Base-by-base conservation (phyloP, 2,329 filamentous ascomycete species). In the Sclerotinia trifoliorum region DNA sequence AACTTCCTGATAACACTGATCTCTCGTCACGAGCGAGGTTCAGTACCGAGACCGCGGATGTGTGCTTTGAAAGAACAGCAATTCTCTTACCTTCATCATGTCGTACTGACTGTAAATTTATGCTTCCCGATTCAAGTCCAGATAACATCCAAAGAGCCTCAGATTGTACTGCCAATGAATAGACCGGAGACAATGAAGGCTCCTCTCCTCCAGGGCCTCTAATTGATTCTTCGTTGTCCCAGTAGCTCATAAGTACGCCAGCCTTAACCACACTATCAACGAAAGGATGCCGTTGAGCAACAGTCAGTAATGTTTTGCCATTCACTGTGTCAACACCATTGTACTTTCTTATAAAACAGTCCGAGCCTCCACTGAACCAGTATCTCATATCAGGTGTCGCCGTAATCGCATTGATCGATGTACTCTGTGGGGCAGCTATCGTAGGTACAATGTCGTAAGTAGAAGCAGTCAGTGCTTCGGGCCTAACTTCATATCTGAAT, bases 211-310 rank as follows among this genome's bases (percentile, higher is more conserved):
- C 68, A 39, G 70, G 68, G n/a, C 51, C 71, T 68, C 75, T 76
- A 1, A 70, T 42, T 2, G 88, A 86, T 77, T 99, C 94, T 78
- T 97, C 94, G 75, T 98, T 99, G 79, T 97, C 95, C 95, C 95
- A 99, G 79, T 99, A 99, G 64, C 92, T 96, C 85, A 97, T 89
- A 62, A 98, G 81, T 7, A 97, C 92, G 1, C 94, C 95, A 2
- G 94, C 94, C 79, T 99, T 99, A 67, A 93, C 92, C 55, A 99
- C 95, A 74, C 92, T 97, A 78, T 99, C 95, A 52, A 99, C 95
- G 75, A 98, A 99, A 0, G 95, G 95, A 77, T 99, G 95, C 61
- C 92, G 86, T 81, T 99, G 95, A 44, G 95, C 95, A 7, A 99
- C 95, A 0, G 95, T 99, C 74, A 99, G 82, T 70, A 94, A 89